Percentiles rank a stretch among this genome's conserved stretches.
phyloP scores from a whole-genome alignment of 202 grass and related monocot genomes.

The Cymbopogon flexuosus region DNA sequence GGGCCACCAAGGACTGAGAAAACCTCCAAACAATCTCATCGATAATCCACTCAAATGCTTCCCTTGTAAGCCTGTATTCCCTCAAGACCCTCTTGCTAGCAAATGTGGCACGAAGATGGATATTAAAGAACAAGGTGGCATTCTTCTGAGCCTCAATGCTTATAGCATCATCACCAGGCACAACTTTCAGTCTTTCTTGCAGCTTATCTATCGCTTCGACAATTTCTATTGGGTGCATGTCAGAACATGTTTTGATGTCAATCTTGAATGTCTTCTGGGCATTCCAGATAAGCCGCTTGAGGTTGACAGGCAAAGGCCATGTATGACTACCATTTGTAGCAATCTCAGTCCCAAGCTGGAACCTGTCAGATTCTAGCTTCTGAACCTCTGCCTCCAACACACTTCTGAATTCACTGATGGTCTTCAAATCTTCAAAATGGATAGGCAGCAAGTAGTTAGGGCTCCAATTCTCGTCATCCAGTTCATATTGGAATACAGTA shows the following conservation, averaged over 20 bases:
- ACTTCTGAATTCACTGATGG: constrained; percentile 86
- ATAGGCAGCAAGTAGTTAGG: constrained; percentile 80
- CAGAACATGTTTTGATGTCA: constrained; percentile 74
- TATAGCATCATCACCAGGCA: constrained; percentile 82
- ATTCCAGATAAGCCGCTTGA: constrained; percentile 95
- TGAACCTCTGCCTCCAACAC: constrained; percentile 91
- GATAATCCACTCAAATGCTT: constrained; percentile 96
- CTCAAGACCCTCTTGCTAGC: constrained; percentile 89
- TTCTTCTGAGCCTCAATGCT: constrained; percentile 97
- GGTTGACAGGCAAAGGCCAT: constrained; percentile 88
- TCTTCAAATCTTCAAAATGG: constrained; percentile 88
- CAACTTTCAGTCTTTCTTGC: constrained; percentile 88
- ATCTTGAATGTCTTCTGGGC: constrained; percentile 96
- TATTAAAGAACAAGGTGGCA: constrained; percentile 92
- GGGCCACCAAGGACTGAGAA: constrained; percentile 81
- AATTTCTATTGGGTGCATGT: constrained; percentile 99
- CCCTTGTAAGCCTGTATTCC: constrained; percentile 79
- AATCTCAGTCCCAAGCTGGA: constrained; percentile 89
- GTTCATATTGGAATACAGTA: constrained; percentile 62
- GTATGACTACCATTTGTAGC: constrained; percentile 62
- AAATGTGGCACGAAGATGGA: constrained; percentile 83
- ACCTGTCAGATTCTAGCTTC: constrained; percentile 76
- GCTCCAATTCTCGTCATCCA: constrained; percentile 84
- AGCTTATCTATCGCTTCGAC: constrained; percentile 95
- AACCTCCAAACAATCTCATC: constrained; percentile 89